Conservation (phyloP, 2,329 filamentous ascomycete genomes). For the Cladosporium sp. region DNA sequence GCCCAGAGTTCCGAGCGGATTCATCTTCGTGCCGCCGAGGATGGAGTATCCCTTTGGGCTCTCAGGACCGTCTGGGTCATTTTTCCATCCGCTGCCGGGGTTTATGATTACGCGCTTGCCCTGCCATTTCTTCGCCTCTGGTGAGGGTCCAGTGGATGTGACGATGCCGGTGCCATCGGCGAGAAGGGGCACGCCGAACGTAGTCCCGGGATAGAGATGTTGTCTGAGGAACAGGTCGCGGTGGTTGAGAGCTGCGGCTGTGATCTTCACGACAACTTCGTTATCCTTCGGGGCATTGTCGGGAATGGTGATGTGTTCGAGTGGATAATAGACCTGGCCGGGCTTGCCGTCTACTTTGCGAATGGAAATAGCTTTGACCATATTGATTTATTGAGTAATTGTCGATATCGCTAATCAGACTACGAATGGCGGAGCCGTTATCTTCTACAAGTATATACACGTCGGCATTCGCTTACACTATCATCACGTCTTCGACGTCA, state of each 20-base stretch:
- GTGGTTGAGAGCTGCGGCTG: constrained; percentile 86
- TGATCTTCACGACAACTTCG: constrained; percentile 73
- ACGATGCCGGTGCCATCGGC: constrained; percentile 82
- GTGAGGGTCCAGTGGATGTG: constrained; percentile 58
- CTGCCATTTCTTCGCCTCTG: constrained; percentile 56
- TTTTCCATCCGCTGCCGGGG: constrained; percentile 75
- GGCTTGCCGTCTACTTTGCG: constrained; percentile 77
- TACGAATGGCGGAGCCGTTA: background rate
- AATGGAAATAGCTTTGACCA: constrained; percentile 61
- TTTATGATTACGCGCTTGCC: constrained; percentile 74
- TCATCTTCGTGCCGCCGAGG: constrained; percentile 66
- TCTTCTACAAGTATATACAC: background rate
- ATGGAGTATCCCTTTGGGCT: constrained; percentile 59
- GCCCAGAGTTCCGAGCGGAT: constrained; percentile 68
- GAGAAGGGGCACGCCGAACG: constrained; percentile 75
- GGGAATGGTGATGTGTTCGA: constrained; percentile 56
- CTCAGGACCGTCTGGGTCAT: constrained; percentile 72
- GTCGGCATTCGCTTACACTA: constrained; percentile 4
- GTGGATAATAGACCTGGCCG: constrained; percentile 81
- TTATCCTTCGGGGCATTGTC: constrained; percentile 57
- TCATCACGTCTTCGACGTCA: constrained; percentile 1
- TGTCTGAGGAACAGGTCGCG: constrained; percentile 93
- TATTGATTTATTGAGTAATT: constrained; percentile 25
- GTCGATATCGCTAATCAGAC: background rate
- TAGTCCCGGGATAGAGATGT: constrained; percentile 82